A percentile compares a stretch with the other conserved stretches of the same genome.
Evolutionary conservation across 768 basidiomycete species (phyloP).

Genomic region (Podaxis carcinomalis): DNA sequence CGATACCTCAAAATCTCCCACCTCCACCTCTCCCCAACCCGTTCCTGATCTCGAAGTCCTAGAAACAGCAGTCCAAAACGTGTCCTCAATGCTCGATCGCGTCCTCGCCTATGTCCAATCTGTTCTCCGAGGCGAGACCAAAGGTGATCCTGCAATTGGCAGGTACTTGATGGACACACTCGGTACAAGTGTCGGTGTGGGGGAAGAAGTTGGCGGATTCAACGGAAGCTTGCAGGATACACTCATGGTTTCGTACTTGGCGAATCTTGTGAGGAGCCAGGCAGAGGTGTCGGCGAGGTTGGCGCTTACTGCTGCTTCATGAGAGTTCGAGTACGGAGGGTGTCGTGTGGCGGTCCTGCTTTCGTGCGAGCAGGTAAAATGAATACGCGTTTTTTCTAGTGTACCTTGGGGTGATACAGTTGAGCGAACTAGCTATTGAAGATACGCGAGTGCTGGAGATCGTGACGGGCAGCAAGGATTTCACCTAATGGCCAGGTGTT

Average conservation of each 20-base stretch:
- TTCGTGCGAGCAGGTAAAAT: conserved; percentile 8
- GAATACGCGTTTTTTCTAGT: conserved; percentile 13
- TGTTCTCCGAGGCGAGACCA: conserved; percentile 71
- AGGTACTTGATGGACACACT: conserved; percentile 89
- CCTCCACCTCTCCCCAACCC: conserved; percentile 47
- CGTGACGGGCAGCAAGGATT: conserved; percentile 85
- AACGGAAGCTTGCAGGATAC: conserved; percentile 81
- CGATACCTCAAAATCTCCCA: conserved; percentile 40
- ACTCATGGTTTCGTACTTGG: conserved; percentile 92
- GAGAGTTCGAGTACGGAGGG: conserved; percentile 11
- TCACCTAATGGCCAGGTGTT: conserved; percentile 97
- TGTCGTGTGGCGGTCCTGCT: neutral
- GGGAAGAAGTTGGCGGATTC: conserved; percentile 62
- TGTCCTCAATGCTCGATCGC: conserved; percentile 77
- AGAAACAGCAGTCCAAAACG: conserved; percentile 64
- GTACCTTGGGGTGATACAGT: conserved; percentile 4
- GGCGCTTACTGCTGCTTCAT: conserved; percentile 60
- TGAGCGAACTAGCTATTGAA: conserved; percentile 71
- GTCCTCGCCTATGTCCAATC: conserved; percentile 81
- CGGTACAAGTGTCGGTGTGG: conserved; percentile 61
- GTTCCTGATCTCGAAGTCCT: conserved; percentile 72
- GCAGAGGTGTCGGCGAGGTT: conserved; percentile 88
- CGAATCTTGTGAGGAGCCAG: conserved; percentile 89
- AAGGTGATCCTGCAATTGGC: conserved; percentile 83
- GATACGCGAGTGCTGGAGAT: conserved; percentile 91